Base-by-base conservation (phyloP, 2,329 filamentous ascomycete genomes). In the Penicillium concentricum region DNA sequence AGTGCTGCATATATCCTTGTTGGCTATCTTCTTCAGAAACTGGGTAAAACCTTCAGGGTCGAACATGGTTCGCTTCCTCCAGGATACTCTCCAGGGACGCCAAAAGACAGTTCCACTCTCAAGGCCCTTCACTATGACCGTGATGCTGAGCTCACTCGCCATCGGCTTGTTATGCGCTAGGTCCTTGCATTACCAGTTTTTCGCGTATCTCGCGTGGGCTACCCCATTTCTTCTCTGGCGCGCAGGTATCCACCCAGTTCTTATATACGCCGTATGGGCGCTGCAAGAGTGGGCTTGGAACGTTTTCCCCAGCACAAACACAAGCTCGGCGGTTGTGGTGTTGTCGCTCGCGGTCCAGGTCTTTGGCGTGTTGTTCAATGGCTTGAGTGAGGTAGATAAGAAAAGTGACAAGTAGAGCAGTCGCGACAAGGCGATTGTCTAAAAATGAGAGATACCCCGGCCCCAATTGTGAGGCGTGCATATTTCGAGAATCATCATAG, bases 231-330 rank as follows among this genome's bases (percentile, higher is more conserved):
- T 97, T 61, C 82, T 96, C 51, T 97, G 92, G 91, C 85, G 85
- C 67, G 85, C 87, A 54, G 87, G 87, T 1, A 78, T 87, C 58
- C 86, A 88, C 66, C 87, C 89, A 0, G 69, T 88, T 12, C 67
- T 88, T 32, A 84, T 91, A 64, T 87, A 87, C 67, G 76, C 76
- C 4, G 74, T 92, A 10, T 96, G 90, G 89, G 82, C 80, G 3
- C 80, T 84, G 57, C 92, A 97, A 74, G 92, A 97, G 74, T 92
- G 89, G 87, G 91, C 90, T 13, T 97, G 92, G 92, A 96, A 97
- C 66, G 86, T 92, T 10, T 97, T 89, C 71, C 92, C 92, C n/a
- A 96, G 91, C 71, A 89, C 87, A 34, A 74, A 80, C 53, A 61
- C 71, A 35, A 90, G 87, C 72, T 90, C 87, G 6, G 73, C 76